Conservation (phyloP, 2,329 filamentous ascomycete genomes). For the Claviceps cyperi region DNA sequence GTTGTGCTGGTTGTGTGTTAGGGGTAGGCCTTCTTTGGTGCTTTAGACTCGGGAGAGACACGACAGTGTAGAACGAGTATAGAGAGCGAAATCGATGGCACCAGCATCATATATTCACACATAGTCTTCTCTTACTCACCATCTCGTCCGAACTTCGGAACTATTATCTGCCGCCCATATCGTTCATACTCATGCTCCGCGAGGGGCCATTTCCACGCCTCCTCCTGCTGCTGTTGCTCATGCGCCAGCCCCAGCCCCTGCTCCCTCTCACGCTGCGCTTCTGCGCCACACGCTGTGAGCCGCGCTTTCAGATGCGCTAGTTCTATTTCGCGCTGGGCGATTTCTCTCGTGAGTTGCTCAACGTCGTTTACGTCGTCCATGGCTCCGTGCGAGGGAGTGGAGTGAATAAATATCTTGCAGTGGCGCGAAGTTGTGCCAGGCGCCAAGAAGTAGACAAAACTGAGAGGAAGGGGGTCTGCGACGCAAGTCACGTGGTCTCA, state of each 20-base stretch:
- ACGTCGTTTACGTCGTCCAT: conserved; percentile 22
- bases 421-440: no score
- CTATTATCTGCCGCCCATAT: conserved; percentile 83
- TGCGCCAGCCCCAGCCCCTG: neutral
- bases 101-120: neutral
- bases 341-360: conserved; percentile 30
- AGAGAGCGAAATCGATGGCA: neutral
- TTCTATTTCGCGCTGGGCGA: conserved; percentile 32
- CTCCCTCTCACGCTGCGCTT: conserved; percentile 3
- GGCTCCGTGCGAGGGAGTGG: neutral
- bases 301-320: conserved; percentile 30
- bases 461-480: no score
- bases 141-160: conserved; percentile 64
- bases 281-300: conserved; percentile 20
- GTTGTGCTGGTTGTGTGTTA: conserved; percentile 44
- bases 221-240: neutral
- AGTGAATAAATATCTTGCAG: no score
- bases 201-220: conserved; percentile 52
- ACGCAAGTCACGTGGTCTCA: no score
- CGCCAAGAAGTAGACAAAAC: no score
- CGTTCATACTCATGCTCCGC: conserved; percentile 60
- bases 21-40: neutral
- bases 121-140: conserved; percentile 31
- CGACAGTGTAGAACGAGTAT: no score
- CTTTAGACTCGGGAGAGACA: no score